Base-by-base conservation (phyloP, 139 green algal genomes). In the Volvox africanus region DNA sequence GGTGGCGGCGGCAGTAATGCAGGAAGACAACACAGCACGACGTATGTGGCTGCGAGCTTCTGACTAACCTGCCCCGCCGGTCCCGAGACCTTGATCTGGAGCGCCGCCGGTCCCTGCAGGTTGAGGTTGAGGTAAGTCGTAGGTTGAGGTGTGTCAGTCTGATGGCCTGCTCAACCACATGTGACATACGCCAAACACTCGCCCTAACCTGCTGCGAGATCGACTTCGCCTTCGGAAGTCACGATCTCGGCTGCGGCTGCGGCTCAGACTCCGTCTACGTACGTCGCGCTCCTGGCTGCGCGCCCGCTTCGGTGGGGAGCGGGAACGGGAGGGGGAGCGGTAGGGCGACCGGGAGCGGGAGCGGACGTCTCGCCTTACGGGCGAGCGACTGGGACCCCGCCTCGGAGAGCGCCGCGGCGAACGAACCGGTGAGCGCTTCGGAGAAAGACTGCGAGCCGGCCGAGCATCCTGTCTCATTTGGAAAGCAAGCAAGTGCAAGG, bases 121-220 rank as follows among this genome's bases (percentile, higher is more conserved):
- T n/a, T n/a, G n/a, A n/a, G n/a, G n/a, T n/a, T n/a, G n/a, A n/a
- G n/a, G n/a, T 73, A 3, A 6, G 65, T 24, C 26, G 18, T 22
- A 36, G 3, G 16, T 73, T 73, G 12, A 12, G 65, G 11, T 16
- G 65, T 16, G 11, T 55, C 5, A 55, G 44, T 55, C 44, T 55
- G 44, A 55, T 9, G 5, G 5, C 44, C 44, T 55, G 9, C 44
- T 55, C 44, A 55, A 55, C 44, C 44, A 55, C 5, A 55, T 55
- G 44, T 55, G 9, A 55, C 44, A 5, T 55, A 55, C 44, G 5
- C 44, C 44, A 28, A 11, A 9, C 9, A 6, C 65, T 28, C 24
- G 65, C 26, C 44, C 80, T 28, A 73, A 79, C 82, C 82, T 88
- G 82, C 82, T 88, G 20, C 82, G 65, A 2, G 82, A 88, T 14